Evolutionary conservation across 2,329 filamentous ascomycete genomes (phyloP), one percentile per base, ranked within the genome.

Genomic region (Hypoxylon sp.): DNA sequence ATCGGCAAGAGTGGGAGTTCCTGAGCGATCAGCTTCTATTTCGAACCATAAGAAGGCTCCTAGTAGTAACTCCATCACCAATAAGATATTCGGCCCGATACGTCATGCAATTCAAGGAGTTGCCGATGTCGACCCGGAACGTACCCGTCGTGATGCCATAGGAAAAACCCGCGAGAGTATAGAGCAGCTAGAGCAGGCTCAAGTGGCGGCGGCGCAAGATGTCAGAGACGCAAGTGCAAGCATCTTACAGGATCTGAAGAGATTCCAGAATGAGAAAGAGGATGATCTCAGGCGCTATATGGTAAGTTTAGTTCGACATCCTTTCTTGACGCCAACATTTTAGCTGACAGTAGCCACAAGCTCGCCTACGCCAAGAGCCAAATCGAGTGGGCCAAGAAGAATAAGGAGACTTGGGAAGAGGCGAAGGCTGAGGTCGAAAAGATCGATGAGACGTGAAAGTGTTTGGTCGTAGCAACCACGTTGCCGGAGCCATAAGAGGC

Each of bases 41-140:
- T 81, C 84, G 3, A 80, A 80, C 40, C 93, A 97, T 79, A 91
- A 89, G 77, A 97, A 97, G 80, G 89, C 88, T 42, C 85, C 91
- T 2, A 96, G 93, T 74, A 89, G 92, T n/a, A 93, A 91, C 72
- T 97, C 96, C 68, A 94, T 98, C 66, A 94, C 94, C 1, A 90
- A 89, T 75, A 97, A 95, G 80, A 93, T 99, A 54, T 98, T 99
- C 77, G 96, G 95, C 0, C 92, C 94, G 9, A 91, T 99, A 67
- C 96, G 93, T 58, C 95, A 99, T 79, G 96, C 96, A 0, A 93
- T 98, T 32, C 93, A 98, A 75, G 96, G 96, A 3, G 95, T 98
- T 73, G 95, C 96, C 0, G 96, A 99, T 76, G 93, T 96, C 42
- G 96, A 99, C 75, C 96, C 96, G 0, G 96, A 99, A 80, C 86